Base-by-base conservation (phyloP, 345 rosid species). In the Bruguiera sexangula region DNA sequence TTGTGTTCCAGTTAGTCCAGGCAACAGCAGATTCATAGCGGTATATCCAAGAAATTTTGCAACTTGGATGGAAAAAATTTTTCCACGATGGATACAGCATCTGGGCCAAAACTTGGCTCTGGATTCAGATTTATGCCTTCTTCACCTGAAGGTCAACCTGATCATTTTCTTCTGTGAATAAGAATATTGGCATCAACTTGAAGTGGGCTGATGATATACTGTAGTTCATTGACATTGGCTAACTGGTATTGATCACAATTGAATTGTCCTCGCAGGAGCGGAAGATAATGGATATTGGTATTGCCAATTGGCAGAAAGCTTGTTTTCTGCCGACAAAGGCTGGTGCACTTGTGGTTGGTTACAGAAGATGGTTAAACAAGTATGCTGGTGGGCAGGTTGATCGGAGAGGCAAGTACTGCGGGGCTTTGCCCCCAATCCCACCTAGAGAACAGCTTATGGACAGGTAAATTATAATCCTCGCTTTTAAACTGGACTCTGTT, bases 41-140 rank as follows among this genome's bases (percentile, higher is more conserved):
- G 73, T 80, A 48, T 87, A 87, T 73, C 96, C 96, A 0, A 83
- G 97, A 74, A 83, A 93, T 24, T 87, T 89, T 56, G 92, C 82
- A 10, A 32, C 84, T 57, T 75, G 87, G 87, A 81, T 89, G 20
- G 97, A 93, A 60, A 85, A 79, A 80, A 75, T 93, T 67, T 63
- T 90, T 52, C 97, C 98, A 8, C 76, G 97, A 64, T 93, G 98
- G 96, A 59, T 90, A 62, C 90, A 87, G 77, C 97, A 93, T 52
- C 72, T 89, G 64, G 85, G 87, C 58, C 87, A 84, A 59, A 93
- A 90, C 79, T 82, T 86, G 59, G 79, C 90, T 73, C 84, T 93
- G 46, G 98, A 93, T 86, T 89, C 96, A 31, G 96, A 90, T 80
- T 74, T 93, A 65, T 87, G 85, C 75, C 89, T 93, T 62, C 98